phyloP scores from a whole-genome alignment of 306 rosid species.

The Gillenia trifoliata region DNA sequence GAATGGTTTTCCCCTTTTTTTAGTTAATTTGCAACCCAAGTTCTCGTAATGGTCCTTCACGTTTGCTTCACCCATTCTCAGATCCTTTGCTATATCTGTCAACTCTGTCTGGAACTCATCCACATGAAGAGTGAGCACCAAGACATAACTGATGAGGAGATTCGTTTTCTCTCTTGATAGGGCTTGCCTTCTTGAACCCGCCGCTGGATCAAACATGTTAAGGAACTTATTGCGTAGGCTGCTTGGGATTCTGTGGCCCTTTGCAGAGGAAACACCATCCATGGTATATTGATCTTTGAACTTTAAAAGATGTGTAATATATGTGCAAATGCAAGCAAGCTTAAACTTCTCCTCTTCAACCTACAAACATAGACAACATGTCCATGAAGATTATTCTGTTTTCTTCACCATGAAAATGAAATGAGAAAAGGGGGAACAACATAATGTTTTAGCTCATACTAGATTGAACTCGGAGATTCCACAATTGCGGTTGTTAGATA shows the following conservation, averaged over 20 bases:
- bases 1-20: too few species aligned
- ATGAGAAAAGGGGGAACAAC: neutral
- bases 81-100: constrained; percentile 66
- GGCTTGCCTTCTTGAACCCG: constrained; percentile 15
- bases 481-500: neutral
- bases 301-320: constrained; percentile 72
- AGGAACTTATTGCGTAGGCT: constrained; percentile 47
- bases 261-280: constrained; percentile 46
- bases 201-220: constrained; percentile 41
- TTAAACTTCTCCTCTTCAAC: constrained; percentile 64
- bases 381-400: neutral
- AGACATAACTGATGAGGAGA: constrained; percentile 60
- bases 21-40: constrained; percentile 62
- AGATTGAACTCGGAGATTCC: neutral
- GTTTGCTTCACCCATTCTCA: constrained; percentile 26
- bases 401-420: neutral
- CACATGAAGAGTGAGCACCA: constrained; percentile 70
- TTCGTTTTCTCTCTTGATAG: constrained; percentile 46
- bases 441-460: neutral
- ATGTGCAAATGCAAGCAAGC: constrained; percentile 55
- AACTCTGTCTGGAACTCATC: constrained; percentile 57
- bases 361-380: constrained; percentile 29
- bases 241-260: constrained; percentile 53
- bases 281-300: constrained; percentile 62
- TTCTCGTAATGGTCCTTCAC: constrained; percentile 39